Evolutionary conservation across 371 early-diverging fungal genomes (phyloP), one percentile per base, ranked within the genome.

Genomic region (Coemansia sp.): DNA sequence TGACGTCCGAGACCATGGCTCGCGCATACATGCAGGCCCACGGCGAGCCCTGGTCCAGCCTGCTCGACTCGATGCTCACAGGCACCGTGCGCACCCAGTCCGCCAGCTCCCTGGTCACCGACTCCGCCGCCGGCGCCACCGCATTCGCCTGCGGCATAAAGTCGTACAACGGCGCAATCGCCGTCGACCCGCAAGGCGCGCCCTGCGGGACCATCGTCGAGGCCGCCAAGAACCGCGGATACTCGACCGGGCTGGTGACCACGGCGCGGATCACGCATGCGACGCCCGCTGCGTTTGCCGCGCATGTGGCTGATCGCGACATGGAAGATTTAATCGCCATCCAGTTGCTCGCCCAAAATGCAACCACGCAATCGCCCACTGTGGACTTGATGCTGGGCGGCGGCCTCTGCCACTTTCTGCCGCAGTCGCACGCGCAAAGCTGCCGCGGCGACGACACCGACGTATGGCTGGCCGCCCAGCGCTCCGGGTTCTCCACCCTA

Each of bases 161-260:
- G 72, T 84, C 90, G 0, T 93, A 89, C 80, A 94, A 95, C 71
- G 90, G 87, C 1, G 97, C 93, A 9, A 89, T 95, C 57, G 92
- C 82, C 52, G 86, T 87, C 82, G 80, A 85, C 20, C 26, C 69
- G 1, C 77, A 86, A 39, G 45, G 60, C 4, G 9, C 12, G 1
- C 92, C 97, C 0, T 95, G 96, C 68, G 96, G 92, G 9, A 96
- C 96, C 1, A 86, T 97, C 2, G 77, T 97, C n/a, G 98, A 97
- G 77, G 91, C 95, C 0, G 98, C 98, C 62, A 94, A 95, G 67
- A 60, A 78, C 4, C 60, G 71, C 5, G 90, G 91, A 3, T 87
- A 89, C 79, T 16, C 82, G 34, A 97, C 98, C 0, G 98, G 94
- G 11, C 70, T 96, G 16, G 94, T 97, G 4, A 93, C 88, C 4